Base-by-base conservation (phyloP, 306 rosid genomes). In the Gastrolobium villosum region DNA sequence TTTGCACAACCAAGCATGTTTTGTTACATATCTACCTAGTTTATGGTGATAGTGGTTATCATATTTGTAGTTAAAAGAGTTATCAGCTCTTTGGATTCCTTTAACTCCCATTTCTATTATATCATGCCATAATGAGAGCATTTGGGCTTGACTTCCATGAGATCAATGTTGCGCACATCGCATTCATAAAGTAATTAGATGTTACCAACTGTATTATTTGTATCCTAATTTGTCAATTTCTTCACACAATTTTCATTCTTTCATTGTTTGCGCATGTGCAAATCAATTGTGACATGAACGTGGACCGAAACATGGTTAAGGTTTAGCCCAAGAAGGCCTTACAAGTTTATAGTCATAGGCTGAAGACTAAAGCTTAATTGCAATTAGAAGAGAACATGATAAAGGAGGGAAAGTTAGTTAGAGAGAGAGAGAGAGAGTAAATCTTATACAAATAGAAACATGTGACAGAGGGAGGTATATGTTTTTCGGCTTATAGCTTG, bases 21-120 rank as follows among this genome's bases (percentile, higher is more conserved):
- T 48, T 78, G 63, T 60, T 45, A 10, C 36, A 28, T 14, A 13
- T 26, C 4, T 53, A 5, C 55, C 40, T 65, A 39, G 14, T 62
- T 75, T 63, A 37, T 6, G 32, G 15, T 37, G 52, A 75, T 62
- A 8, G 32, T 36, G 20, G 14, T 26, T 52, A 52, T 13, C 26
- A 20, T 20, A 20, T 20, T 20, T 70, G 69, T 55, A 56, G 64
- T 8, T 66, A 74, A 52, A 53, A 6, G 37, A 52, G 11, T 7
- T 62, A 31, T 62, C 66, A 71, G 31, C 57, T 62, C 66, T 45
- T 49, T 40, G 31, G 5, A 40, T 46, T 71, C 49, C 10, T 59
- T 62, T 71, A 14, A 9, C 65, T 37, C 7, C 4, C 20, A 50
- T 35, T 70, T 70, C 46, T 50, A 35, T 15, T 52, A 5, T 8